A percentile compares a stretch with the other conserved stretches of the same genome.
Evolutionary conservation across 768 basidiomycete species (phyloP).

Genomic region (Suillus discolor): DNA sequence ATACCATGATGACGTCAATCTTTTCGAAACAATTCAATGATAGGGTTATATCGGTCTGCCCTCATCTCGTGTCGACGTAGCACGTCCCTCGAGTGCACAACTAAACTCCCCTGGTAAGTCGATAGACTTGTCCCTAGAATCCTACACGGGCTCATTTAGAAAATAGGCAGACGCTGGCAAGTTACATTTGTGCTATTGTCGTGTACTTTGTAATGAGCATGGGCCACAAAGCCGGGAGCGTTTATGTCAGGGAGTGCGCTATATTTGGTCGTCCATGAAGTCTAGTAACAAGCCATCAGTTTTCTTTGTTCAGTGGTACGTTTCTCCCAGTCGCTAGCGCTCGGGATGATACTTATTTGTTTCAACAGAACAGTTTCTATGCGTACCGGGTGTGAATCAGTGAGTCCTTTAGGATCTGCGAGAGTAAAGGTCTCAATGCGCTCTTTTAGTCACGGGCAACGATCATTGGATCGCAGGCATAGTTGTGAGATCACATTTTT

Average conservation of each 20-base stretch:
- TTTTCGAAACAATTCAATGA: background rate
- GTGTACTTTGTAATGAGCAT: background rate
- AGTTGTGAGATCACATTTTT: background rate
- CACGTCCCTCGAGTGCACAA: background rate
- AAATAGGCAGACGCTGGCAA: slow-evolving; percentile 1
- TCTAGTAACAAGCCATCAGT: slow-evolving; percentile 13
- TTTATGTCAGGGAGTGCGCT: background rate
- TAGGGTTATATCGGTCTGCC: background rate
- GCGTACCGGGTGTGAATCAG: slow-evolving; percentile 29
- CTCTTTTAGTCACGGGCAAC: slow-evolving; percentile 18
- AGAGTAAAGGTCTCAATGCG: background rate
- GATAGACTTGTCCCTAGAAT: background rate
- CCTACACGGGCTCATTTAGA: background rate
- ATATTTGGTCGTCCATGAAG: background rate
- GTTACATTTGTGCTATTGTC: background rate
- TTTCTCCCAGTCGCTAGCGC: no score
- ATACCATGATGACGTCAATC: background rate
- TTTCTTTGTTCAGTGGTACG: slow-evolving; percentile 25
- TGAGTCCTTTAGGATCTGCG: slow-evolving; percentile 7
- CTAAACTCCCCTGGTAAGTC: background rate
- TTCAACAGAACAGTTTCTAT: slow-evolving; percentile 21
- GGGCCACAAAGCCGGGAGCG: background rate
- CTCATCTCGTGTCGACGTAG: slow-evolving; percentile 2
- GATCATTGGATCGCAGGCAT: slow-evolving; percentile 18
- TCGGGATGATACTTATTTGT: background rate